Base-by-base conservation (phyloP, 129 eudicot genomes). In the Flaveria bidentis region DNA sequence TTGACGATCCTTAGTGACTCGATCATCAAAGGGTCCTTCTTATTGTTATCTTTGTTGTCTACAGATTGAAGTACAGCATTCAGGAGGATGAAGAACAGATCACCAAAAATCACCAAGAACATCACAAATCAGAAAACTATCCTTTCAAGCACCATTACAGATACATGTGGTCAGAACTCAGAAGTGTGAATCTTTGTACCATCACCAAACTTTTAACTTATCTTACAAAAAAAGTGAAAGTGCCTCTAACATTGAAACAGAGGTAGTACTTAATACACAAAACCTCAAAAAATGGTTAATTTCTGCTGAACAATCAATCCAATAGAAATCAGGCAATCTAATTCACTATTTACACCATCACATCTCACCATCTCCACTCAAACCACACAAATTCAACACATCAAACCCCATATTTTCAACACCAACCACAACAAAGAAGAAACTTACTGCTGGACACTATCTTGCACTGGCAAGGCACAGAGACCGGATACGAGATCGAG, bases 361-460 rank as follows among this genome's bases (percentile, higher is more conserved):
- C 15, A 51, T 23, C 41, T 44, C 20, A 14, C 15, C 68, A 66
- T 4, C 50, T 17, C 52, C 17, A 70, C 9, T 63, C 44, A 66
- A 76, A 67, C 41, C 5, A 71, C 46, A 36, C 47, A n/a, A 69
- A 56, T 6, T 44, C 39, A 56, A 69, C 28, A 55, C 67, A 30
- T 8, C 0, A 22, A 72, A 51, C 15, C 73, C 72, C 39, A 30
- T 69, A 16, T 5, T 6, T 16, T 44, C 3, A 36, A 46, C 1
- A 66, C 1, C 14, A 57, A 76, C 26, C 20, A 62, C 30, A 45
- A 9, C 69, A 26, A 51, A 81, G 36, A 46, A 55, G 11, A 36
- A 41, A 82, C 99, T 87, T 74, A 95, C 99, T 89, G 84, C 90
- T 95, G 33, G 99, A 91, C 30, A 95, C 87, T n/a, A 95, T 91